Evolutionary conservation across 2,329 filamentous ascomycete genomes (phyloP), one percentile per base, ranked within the genome.

Genomic region (Ophiognomonia clavigignenti-juglandacearum): DNA sequence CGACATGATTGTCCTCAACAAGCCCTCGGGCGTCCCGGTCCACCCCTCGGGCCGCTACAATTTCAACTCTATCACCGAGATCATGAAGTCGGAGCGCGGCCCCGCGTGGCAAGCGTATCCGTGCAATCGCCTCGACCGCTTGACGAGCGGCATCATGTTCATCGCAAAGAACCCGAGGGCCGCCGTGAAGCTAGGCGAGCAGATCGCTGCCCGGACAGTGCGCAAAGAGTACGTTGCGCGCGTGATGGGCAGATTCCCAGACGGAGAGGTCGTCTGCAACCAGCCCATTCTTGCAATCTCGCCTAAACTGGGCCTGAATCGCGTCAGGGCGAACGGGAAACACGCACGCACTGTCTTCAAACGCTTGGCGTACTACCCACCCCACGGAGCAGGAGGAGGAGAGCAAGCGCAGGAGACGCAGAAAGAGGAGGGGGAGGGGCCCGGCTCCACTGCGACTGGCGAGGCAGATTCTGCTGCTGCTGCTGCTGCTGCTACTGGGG

Each of bases 121-220:
- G 0, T 97, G 92, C 69, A 96, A 98, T 61, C 77, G 93, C n/a
- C 79, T 98, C 23, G 93, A 98, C 63, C 77, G 93, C 43, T 71
- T 98, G 58, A 98, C 93, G 0, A 96, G 89, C 57, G 93, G 93
- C 40, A 87, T 98, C 62, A 97, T 98, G 92, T 98, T 98, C 65
- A 83, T 98, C 57, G 93, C 86, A 23, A 98, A 98, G 69, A 83
- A 88, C 53, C 75, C 83, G 31, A 80, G 82, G 59, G 88, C 87
- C 0, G 92, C 93, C 1, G 88, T 92, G 54, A 74, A 75, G 26
- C 77, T 98, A 56, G 82, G 84, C 45, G 70, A 75, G 35, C 86
- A 96, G 64, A 88, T 98, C 49, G 79, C 82, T 55, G 78, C 78
- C 5, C 78, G 93, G 29, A 92, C 85, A 0, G 88, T 98, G 31